These are phyloP conservation scores for Penicillium bialowiezense DNA, from an alignment of 495 filamentous ascomycete species.

Conservation along the genomic window DNA sequence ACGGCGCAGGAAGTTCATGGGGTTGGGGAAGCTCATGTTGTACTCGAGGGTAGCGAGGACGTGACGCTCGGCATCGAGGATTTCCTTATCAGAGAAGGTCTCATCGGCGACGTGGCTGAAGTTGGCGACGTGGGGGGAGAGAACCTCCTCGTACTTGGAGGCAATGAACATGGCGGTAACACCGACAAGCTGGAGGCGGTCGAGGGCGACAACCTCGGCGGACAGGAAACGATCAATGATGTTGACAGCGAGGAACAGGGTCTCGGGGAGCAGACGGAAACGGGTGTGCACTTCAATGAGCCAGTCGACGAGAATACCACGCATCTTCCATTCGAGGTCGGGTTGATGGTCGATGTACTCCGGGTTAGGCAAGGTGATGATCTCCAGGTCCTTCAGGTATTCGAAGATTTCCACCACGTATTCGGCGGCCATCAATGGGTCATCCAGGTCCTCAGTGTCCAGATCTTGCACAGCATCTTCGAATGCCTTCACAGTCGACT, in stretches of 20 bases:
- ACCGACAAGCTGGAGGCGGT: constrained; percentile 92
- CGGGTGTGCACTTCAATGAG: constrained; percentile 96
- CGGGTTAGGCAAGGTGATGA: constrained; percentile 79
- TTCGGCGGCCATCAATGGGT: constrained; percentile 96
- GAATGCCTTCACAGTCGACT: constrained; percentile 19
- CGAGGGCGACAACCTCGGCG: constrained; percentile 86
- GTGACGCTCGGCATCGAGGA: constrained; percentile 94
- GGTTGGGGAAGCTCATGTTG: constrained; percentile 97
- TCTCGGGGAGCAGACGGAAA: constrained; percentile 96
- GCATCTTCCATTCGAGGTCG: constrained; percentile 97
- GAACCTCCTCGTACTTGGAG: constrained; percentile 96
- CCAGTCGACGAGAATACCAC: constrained; percentile 97
- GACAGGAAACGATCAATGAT: constrained; percentile 98
- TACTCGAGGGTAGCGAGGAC: constrained; percentile 88
- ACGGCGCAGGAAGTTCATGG: constrained; percentile 97
- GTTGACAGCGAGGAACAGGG: constrained; percentile 94
- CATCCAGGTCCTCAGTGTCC: constrained; percentile 83
- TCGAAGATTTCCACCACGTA: constrained; percentile 98
- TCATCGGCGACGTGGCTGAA: constrained; percentile 96
- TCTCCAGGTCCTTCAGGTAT: constrained; percentile 84
- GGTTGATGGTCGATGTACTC: constrained; percentile 92
- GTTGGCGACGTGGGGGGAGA: constrained; percentile 94
- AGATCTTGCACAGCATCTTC: constrained; percentile 61
- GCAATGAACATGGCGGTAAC: constrained; percentile 99
- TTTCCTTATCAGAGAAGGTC: constrained; percentile 92